A percentile compares a stretch with the other conserved stretches of the same genome.
These are phyloP conservation scores for Saccharomycopsis microspora DNA, from an alignment of 805 yeast genomes.

Conservation along the genomic window DNA sequence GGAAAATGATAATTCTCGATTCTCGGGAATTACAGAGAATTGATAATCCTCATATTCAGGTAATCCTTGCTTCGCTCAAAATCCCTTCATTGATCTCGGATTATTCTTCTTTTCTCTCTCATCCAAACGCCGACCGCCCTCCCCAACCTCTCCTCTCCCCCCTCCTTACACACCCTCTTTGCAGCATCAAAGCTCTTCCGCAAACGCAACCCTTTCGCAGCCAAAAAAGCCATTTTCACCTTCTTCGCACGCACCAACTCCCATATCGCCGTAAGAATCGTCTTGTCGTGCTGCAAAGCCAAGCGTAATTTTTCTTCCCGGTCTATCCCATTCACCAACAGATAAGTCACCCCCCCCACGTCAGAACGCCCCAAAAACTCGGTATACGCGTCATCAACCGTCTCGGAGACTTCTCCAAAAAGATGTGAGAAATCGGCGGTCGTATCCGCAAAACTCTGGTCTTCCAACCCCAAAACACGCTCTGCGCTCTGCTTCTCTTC, in stretches of 20 bases:
- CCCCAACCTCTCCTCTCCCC: background rate
- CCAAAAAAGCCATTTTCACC: conserved; percentile 8
- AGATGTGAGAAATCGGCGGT: background rate
- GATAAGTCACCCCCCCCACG: background rate
- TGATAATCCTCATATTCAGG: background rate
- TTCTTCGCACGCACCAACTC: conserved; percentile 2
- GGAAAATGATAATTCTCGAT: too few species aligned
- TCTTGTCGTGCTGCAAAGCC: conserved; percentile 8
- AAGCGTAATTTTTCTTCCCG: background rate
- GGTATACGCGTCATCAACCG: background rate
- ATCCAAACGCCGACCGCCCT: conserved; percentile 8
- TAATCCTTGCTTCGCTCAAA: background rate
- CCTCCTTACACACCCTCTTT: conserved; percentile 5
- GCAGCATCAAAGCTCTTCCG: conserved; percentile 7
- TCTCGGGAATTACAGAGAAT: too few species aligned
- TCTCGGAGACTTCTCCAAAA: conserved; percentile 1
- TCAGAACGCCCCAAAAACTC: too few species aligned
- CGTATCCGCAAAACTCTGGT: background rate
- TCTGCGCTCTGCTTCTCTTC: background rate
- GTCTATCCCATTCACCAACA: background rate
- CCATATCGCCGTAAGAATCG: conserved; percentile 7
- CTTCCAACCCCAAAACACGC: background rate
- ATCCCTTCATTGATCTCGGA: background rate
- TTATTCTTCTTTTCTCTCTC: conserved; percentile 1
- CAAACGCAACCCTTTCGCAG: conserved; percentile 7